A percentile compares a stretch with the other conserved stretches of the same genome.
These are phyloP conservation scores for Leucosporidium scottii DNA, from an alignment of 768 basidiomycete genomes.

Conservation along the genomic window DNA sequence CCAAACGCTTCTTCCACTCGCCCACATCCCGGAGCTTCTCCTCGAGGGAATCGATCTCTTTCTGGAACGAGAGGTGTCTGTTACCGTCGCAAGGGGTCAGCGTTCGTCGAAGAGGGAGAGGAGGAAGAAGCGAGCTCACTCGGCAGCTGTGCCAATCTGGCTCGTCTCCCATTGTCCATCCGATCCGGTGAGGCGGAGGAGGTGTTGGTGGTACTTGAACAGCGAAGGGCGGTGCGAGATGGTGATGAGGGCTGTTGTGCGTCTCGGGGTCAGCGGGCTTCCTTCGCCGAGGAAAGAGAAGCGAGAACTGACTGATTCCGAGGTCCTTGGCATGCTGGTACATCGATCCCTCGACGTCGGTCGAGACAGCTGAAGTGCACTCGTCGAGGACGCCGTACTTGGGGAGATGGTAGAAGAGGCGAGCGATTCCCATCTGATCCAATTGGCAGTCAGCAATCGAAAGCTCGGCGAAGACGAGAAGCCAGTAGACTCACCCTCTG, in stretches of 20 bases:
- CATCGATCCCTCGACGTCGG: conserved; percentile 92
- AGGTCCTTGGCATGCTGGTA: conserved; percentile 55
- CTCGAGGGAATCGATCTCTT: conserved; percentile 65
- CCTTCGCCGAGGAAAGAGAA: too few species aligned
- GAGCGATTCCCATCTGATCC: conserved; percentile 73
- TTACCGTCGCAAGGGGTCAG: conserved; percentile 5
- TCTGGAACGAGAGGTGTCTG: conserved; percentile 56
- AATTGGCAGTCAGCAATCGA: background rate
- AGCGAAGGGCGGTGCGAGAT: conserved; percentile 82
- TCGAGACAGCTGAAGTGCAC: conserved; percentile 90
- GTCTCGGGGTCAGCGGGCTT: background rate
- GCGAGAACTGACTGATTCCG: conserved; percentile 54
- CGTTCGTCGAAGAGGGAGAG: background rate
- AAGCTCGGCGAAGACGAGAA: background rate
- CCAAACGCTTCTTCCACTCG: conserved; percentile 57
- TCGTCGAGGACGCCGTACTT: conserved; percentile 82
- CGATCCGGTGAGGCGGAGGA: conserved; percentile 68
- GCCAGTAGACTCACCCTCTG: conserved; percentile 56
- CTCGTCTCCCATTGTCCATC: conserved; percentile 65
- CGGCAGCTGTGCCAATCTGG: conserved; percentile 64
- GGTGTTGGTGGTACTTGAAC: conserved; percentile 78
- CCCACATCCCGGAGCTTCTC: conserved; percentile 62
- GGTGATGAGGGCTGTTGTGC: conserved; percentile 65
- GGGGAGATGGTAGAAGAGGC: conserved; percentile 83
- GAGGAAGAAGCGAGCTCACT: conserved; percentile 42